Conservation (phyloP, 441 rosid species). For the Erodium texanum region DNA sequence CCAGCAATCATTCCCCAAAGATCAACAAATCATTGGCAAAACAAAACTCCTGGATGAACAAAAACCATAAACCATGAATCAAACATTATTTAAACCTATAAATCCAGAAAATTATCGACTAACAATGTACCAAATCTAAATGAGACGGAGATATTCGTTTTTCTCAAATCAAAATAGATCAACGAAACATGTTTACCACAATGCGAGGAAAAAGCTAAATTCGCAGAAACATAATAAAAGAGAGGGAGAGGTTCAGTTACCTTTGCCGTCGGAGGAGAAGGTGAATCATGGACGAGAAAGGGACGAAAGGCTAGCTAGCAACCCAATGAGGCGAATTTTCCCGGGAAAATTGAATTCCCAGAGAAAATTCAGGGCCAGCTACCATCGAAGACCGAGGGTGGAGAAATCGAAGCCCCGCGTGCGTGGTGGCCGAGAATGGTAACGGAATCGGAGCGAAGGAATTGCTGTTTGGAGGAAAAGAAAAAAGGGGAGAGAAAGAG, state of each 20-base stretch:
- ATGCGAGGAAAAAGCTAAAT: not conserved
- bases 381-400: not conserved
- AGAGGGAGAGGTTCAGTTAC: not conserved
- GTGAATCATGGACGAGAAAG: not conserved
- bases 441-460: not conserved
- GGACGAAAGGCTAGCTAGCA: not conserved
- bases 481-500: not conserved
- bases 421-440: not conserved
- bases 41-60: conserved; percentile 7
- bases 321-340: not conserved
- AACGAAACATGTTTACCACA: not conserved
- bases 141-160: no score
- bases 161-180: not conserved
- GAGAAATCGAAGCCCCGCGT: not conserved
- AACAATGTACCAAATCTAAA: no score
- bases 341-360: not conserved
- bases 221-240: not conserved
- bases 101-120: no score
- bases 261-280: conserved; percentile 2
- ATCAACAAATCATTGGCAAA: conserved; percentile 17
- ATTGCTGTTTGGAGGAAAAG: not conserved
- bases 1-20: conserved; percentile 22
- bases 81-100: not conserved
- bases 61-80: not conserved
- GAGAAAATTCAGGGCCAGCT: conserved; percentile 6